Evolutionary conservation across 257 asterid species (phyloP).

Genomic region (Plantago ovata): DNA sequence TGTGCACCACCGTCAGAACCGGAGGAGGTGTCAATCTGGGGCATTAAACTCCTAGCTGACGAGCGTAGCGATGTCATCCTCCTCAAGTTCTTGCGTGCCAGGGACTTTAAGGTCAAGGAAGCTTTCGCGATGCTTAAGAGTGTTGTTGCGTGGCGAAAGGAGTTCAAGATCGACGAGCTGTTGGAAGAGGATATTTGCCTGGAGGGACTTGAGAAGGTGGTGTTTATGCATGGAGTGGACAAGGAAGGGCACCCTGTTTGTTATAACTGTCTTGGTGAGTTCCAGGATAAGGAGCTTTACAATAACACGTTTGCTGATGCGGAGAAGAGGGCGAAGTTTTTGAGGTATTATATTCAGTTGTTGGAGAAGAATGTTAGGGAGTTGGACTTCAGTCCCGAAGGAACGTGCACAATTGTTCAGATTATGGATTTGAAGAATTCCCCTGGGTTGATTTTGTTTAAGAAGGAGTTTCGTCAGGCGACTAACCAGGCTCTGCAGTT

Average conservation of each 20-base stretch:
- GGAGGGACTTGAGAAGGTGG: slow-evolving; percentile 51
- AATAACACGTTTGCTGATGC: slow-evolving; percentile 56
- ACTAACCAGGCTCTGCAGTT: slow-evolving; percentile 71
- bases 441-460: slow-evolving; percentile 55
- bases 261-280: slow-evolving; percentile 68
- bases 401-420: slow-evolving; percentile 58
- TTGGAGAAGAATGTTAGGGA: slow-evolving; percentile 63
- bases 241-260: slow-evolving; percentile 65
- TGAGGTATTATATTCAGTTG: slow-evolving; percentile 59
- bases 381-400: slow-evolving; percentile 66
- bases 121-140: slow-evolving; percentile 61
- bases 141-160: slow-evolving; percentile 63
- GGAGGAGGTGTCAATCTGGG: slow-evolving; percentile 72
- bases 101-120: slow-evolving; percentile 69
- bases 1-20: slow-evolving; percentile 29
- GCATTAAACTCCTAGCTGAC: slow-evolving; percentile 54
- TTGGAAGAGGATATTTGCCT: slow-evolving; percentile 36
- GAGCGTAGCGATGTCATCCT: slow-evolving; percentile 56
- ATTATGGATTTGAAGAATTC: slow-evolving; percentile 66
- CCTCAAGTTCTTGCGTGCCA: slow-evolving; percentile 67
- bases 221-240: slow-evolving; percentile 50
- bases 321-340: slow-evolving; percentile 54
- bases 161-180: slow-evolving; percentile 49
- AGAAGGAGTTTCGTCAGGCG: slow-evolving; percentile 65
- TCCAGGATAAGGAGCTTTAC: slow-evolving; percentile 69